Evolutionary conservation across 2,329 filamentous ascomycete species (phyloP), one percentile per base, ranked within the genome.

Genomic region (Microcera coccophila): DNA sequence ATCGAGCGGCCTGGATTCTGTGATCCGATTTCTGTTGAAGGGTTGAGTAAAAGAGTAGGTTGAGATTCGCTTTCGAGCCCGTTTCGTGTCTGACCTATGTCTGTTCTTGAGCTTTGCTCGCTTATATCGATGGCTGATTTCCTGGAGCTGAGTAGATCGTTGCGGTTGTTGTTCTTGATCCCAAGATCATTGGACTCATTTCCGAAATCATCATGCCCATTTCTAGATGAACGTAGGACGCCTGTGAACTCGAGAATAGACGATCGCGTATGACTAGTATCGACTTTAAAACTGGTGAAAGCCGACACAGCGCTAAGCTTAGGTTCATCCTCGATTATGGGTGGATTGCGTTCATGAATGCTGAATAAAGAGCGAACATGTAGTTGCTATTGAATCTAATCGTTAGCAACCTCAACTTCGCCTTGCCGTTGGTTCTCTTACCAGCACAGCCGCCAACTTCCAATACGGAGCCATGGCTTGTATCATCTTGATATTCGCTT

Each of bases 401-500:
- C 3, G 10, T 49, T 3, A 47, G 40, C n/a, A n/a, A n/a, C n/a
- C n/a, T n/a, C n/a, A n/a, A n/a, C n/a, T n/a, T n/a, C n/a, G n/a
- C n/a, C n/a, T n/a, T n/a, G n/a, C n/a, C 7, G 12, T 26, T 26
- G 7, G 22, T 26, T 26, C 12, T 22, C 11, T 15, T 41, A 48
- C 45, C 34, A 50, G 15, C 17, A 41, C 15, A 9, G 20, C 34
- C 5, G 41, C 39, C 10, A 48, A 41, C 5, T 38, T 36, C 39
- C 42, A 50, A 29, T 48, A 45, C 2, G 12, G 15, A 3, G 36
- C 22, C 48, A 50, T 40, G 1, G 16, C 14, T 16, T 44, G 33
- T 22, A 57, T 47, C 29, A 50, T 43, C 14, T 32, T 44, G 11
- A 57, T 24, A 18, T 57, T 57, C 2, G 48, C 44, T 9, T 37